phyloP scores from a whole-genome alignment of 1,284 basidiomycete genomes.

The Moesziomyces aphidis region DNA sequence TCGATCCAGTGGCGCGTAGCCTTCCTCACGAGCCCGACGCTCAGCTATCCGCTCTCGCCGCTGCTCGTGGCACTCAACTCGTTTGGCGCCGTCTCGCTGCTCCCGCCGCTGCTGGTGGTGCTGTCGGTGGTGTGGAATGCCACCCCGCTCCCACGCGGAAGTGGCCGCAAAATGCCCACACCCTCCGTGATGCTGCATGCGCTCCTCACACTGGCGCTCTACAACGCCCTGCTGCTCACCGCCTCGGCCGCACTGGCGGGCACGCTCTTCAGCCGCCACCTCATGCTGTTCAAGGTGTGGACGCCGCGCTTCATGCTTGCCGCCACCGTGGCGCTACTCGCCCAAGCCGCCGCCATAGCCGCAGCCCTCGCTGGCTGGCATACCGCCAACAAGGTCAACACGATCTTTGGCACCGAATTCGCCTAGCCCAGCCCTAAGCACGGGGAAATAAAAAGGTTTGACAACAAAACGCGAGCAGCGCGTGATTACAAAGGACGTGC shows the following conservation, averaged over 20 bases:
- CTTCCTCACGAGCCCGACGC: conserved; percentile 75
- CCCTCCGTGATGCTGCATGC: conserved; percentile 69
- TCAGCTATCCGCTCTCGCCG: conserved; percentile 81
- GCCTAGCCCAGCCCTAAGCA: conserved; percentile 4
- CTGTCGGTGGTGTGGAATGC: conserved; percentile 89
- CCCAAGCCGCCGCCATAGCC: conserved; percentile 70
- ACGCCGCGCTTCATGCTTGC: conserved; percentile 91
- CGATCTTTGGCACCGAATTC: conserved; percentile 48
- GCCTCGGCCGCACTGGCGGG: conserved; percentile 74
- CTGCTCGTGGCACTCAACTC: conserved; percentile 84
- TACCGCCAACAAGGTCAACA: conserved; percentile 44
- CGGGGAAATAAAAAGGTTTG: neutral
- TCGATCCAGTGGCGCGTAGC: conserved; percentile 96
- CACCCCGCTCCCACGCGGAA: conserved; percentile 71
- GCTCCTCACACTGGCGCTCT: conserved; percentile 76
- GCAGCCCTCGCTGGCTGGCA: conserved; percentile 42
- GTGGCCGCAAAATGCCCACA: conserved; percentile 14
- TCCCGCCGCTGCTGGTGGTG: conserved; percentile 75
- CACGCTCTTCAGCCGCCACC: conserved; percentile 81
- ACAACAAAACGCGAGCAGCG: neutral
- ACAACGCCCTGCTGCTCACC: conserved; percentile 74
- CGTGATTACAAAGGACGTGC: neutral
- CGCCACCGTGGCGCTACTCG: conserved; percentile 70
- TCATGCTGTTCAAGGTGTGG: conserved; percentile 99
- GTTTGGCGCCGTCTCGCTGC: conserved; percentile 78